Evolutionary conservation across 2,329 filamentous ascomycete species (phyloP), one percentile per base, ranked within the genome.

Genomic region (Xylariaceae sp.): DNA sequence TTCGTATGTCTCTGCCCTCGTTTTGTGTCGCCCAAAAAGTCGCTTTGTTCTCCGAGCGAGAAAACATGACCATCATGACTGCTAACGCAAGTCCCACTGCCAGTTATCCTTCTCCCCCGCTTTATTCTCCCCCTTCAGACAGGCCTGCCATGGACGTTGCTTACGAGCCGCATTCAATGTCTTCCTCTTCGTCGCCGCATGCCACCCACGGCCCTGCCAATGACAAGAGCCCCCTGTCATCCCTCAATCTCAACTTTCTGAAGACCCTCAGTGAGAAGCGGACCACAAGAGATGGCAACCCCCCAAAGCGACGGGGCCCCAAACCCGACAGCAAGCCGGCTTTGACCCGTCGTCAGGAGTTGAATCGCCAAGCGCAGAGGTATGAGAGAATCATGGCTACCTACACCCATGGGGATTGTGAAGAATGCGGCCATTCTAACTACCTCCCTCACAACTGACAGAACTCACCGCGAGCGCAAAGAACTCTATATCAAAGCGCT

Each of bases 291-390:
- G 91, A 96, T 76, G 91, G 90, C 45, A 87, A 94, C 67, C 80
- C 87, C 6, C 84, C 89, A 2, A 99, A 97, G 74, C 84, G 89
- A 62, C 84, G 94, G 71, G 94, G 94, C 1, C 94, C 94, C 0
- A 97, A 97, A 70, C 94, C 94, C 26, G 94, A 97, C 71, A 95
- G 88, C 76, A 96, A 95, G 69, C 94, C 94, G 19, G 92, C 94
- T 44, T 75, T 96, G 65, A 97, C 92, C 26, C 81, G 92, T 59
- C 84, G 92, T 60, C 94, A 97, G 69, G 92, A 97, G 71, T 76
- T 97, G 58, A 97, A 97, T 69, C 84, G 94, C 60, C 92, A 97
- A 74, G 94, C 94, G 32, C 94, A 97, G 72, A 87, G 91, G 91
- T 95, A 82, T 64, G 73, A 44, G 27, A 32, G 40, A 50, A 48